Evolutionary conservation across 495 filamentous ascomycete species (phyloP).

Genomic region (Paragyromitra xinjiangensis): DNA sequence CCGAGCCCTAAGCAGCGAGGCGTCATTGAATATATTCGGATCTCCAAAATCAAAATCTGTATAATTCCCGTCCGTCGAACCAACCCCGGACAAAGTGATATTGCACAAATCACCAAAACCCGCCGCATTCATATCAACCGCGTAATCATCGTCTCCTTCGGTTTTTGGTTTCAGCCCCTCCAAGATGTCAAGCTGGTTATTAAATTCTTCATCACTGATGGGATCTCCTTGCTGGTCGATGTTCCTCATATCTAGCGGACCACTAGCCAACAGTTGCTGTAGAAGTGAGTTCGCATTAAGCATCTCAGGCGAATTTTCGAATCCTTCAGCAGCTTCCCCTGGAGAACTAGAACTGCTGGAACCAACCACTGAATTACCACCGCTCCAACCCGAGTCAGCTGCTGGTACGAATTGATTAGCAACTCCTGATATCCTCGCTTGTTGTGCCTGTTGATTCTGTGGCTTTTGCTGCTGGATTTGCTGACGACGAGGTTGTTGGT

Average conservation of each 20-base stretch:
- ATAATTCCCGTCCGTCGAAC: neutral
- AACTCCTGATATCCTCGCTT: neutral
- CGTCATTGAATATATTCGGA: neutral
- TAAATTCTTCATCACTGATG: neutral
- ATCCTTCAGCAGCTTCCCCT: neutral
- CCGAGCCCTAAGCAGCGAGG: neutral
- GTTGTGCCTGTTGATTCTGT: neutral
- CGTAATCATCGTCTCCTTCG: neutral
- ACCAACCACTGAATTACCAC: neutral
- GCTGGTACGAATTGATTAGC: neutral
- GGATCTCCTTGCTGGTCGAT: neutral
- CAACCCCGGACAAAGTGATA: neutral
- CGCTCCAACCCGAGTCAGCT: neutral
- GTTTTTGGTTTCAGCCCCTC: neutral
- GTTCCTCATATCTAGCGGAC: neutral
- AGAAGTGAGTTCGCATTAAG: neutral
- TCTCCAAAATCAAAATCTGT: neutral
- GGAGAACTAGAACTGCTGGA: neutral
- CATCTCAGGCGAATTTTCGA: neutral
- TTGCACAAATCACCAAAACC: neutral
- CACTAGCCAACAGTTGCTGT: neutral
- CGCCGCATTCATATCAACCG: neutral
- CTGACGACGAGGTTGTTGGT: slow-evolving; percentile 1
- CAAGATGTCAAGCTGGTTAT: neutral
- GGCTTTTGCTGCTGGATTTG: neutral